Conservation (phyloP, 2,329 filamentous ascomycete species). For the Westerdykella ornata region DNA sequence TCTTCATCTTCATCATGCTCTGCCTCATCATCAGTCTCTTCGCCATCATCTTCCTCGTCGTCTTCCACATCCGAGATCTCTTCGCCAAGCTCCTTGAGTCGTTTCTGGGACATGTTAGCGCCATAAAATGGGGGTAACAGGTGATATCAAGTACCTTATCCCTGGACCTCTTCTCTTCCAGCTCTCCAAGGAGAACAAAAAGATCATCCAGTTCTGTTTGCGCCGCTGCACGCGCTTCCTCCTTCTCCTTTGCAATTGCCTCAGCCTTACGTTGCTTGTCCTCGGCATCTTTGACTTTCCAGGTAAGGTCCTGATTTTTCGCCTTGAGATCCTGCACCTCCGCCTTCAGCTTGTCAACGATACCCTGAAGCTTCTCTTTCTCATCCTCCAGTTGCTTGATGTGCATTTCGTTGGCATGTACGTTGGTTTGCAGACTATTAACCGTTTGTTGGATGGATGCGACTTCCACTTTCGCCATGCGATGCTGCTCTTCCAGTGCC, state of each 20-base stretch:
- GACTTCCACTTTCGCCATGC: constrained; percentile 22
- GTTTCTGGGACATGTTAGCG: constrained; percentile 35
- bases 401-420: constrained; percentile 22
- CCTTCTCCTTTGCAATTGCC: constrained; percentile 36
- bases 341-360: constrained; percentile 22
- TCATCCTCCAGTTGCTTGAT: constrained; percentile 38
- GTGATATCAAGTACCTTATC: constrained; percentile 31
- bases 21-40: constrained; percentile 15
- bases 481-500: constrained; percentile 21
- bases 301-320: constrained; percentile 40
- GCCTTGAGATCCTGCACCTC: constrained; percentile 41
- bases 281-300: constrained; percentile 43
- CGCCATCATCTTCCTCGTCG: constrained; percentile 25
- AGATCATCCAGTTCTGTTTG: constrained; percentile 45
- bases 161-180: constrained; percentile 41
- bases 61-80: constrained; percentile 40
- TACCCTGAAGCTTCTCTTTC: constrained; percentile 15
- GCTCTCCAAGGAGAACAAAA: constrained; percentile 44
- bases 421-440: constrained; percentile 18
- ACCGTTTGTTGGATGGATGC: constrained; percentile 17
- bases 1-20: constrained; percentile 15
- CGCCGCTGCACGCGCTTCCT: constrained; percentile 29
- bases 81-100: constrained; percentile 42
- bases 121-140: neutral
- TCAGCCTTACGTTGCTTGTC: constrained; percentile 39